Conservation (phyloP, 2,329 filamentous ascomycete genomes). For the Nothophaeocryptopus gaeumannii region DNA sequence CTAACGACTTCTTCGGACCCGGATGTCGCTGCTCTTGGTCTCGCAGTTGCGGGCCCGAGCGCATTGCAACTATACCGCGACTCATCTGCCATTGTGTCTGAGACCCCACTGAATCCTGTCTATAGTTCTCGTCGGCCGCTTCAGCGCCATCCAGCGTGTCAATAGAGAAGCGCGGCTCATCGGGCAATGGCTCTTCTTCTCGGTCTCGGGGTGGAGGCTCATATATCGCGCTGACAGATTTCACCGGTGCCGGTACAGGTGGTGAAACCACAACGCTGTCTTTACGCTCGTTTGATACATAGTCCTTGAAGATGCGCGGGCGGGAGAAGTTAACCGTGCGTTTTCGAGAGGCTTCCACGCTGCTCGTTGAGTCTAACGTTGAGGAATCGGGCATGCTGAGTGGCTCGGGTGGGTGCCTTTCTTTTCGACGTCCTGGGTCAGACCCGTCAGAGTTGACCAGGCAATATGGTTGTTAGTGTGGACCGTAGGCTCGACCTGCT, state of each 20-base stretch:
- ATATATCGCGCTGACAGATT: conserved; percentile 10
- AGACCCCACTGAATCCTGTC: neutral
- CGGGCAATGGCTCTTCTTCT: conserved; percentile 6
- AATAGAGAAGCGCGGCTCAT: conserved; percentile 18
- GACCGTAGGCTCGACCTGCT: neutral
- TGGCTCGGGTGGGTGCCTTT: neutral
- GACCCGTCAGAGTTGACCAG: neutral
- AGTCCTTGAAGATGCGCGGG: neutral
- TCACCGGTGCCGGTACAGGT: neutral
- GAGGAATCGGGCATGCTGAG: neutral
- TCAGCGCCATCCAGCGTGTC: conserved; percentile 6
- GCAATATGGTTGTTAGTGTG: neutral
- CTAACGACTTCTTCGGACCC: neutral
- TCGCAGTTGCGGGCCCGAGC: neutral
- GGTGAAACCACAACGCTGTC: no score
- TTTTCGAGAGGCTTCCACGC: neutral
- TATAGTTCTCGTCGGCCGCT: neutral
- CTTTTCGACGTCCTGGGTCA: neutral
- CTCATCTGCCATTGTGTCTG: neutral
- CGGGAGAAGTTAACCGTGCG: conserved; percentile 11
- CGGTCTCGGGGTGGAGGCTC: neutral
- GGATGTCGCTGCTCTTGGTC: conserved; percentile 10
- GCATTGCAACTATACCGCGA: conserved; percentile 1
- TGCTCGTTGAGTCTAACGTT: neutral
- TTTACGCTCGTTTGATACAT: no score